Percentiles rank a stretch among this genome's conserved stretches.
Evolutionary conservation across 2,329 filamentous ascomycete species (phyloP).

Genomic region (Fusarium bactridioides): DNA sequence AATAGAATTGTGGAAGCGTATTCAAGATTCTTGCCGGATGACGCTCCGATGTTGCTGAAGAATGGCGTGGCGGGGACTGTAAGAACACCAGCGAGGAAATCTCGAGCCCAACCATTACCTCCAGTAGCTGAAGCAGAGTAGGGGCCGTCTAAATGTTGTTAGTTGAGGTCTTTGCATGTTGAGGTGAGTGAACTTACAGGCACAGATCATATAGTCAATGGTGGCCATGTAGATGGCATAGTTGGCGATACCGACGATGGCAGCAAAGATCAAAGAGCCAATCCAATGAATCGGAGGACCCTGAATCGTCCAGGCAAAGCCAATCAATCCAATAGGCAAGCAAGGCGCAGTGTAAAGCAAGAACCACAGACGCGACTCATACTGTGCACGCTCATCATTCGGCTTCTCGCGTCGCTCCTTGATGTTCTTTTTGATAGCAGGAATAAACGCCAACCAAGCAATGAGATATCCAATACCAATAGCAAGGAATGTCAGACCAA

Average conservation of each 20-base stretch:
- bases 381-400: constrained; percentile 67
- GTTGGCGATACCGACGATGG: constrained; percentile 76
- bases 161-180: rapidly evolving
- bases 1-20: constrained; percentile 71
- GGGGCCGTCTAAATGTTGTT: constrained; percentile 54
- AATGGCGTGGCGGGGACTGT: constrained; percentile 73
- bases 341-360: constrained; percentile 69
- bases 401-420: constrained; percentile 59
- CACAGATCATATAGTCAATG: constrained; percentile 72
- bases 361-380: constrained; percentile 72
- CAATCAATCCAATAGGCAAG: constrained; percentile 72
- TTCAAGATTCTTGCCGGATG: constrained; percentile 59
- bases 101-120: constrained; percentile 77
- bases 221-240: constrained; percentile 79
- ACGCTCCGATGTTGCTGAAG: constrained; percentile 63
- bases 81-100: constrained; percentile 76
- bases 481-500: constrained; percentile 70
- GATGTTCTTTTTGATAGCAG: constrained; percentile 63
- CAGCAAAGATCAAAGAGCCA: constrained; percentile 69
- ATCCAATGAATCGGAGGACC: constrained; percentile 74
- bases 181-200: constrained; percentile 12
- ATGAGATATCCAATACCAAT: constrained; percentile 73
- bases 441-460: constrained; percentile 67
- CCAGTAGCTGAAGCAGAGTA: constrained; percentile 79
- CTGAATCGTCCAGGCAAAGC: constrained; percentile 73